Conservation (phyloP, 805 yeast species). For the Spathaspora girioi region DNA sequence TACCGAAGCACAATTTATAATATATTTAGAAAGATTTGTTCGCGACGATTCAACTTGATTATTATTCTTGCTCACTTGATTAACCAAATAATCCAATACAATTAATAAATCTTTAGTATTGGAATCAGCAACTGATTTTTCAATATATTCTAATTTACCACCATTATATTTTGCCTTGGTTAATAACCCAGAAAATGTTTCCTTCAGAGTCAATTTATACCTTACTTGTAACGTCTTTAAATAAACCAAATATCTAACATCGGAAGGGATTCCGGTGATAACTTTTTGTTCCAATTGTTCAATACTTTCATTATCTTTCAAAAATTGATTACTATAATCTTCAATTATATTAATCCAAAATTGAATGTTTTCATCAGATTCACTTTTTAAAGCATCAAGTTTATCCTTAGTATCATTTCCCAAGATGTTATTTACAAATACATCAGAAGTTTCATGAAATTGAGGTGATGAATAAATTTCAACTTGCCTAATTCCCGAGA, state of each 20-base stretch:
- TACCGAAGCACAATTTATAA: neutral
- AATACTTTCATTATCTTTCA: constrained; percentile 1
- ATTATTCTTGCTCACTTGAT: constrained; percentile 13
- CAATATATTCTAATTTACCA: constrained; percentile 11
- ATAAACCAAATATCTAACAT: constrained; percentile 28
- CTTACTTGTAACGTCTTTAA: constrained; percentile 28
- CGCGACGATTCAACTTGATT: neutral
- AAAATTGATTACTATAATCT: constrained; percentile 5
- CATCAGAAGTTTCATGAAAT: constrained; percentile 25
- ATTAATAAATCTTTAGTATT: constrained; percentile 21
- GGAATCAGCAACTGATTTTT: constrained; percentile 14
- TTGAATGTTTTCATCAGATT: neutral
- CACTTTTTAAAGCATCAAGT: constrained; percentile 2
- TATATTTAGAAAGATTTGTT: neutral
- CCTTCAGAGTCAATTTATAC: constrained; percentile 23
- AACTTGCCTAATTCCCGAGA: constrained; percentile 20
- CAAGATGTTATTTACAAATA: constrained; percentile 12
- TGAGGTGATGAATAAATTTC: constrained; percentile 21
- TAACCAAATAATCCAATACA: constrained; percentile 29
- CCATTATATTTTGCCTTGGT: constrained; percentile 18
- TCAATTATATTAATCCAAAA: constrained; percentile 9
- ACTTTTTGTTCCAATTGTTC: constrained; percentile 20
- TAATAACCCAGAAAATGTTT: constrained; percentile 25
- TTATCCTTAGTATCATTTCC: constrained; percentile 8
- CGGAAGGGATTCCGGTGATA: constrained; percentile 26